phyloP scores from a whole-genome alignment of 2,329 filamentous ascomycete species.

The Aspergillus ustus region DNA sequence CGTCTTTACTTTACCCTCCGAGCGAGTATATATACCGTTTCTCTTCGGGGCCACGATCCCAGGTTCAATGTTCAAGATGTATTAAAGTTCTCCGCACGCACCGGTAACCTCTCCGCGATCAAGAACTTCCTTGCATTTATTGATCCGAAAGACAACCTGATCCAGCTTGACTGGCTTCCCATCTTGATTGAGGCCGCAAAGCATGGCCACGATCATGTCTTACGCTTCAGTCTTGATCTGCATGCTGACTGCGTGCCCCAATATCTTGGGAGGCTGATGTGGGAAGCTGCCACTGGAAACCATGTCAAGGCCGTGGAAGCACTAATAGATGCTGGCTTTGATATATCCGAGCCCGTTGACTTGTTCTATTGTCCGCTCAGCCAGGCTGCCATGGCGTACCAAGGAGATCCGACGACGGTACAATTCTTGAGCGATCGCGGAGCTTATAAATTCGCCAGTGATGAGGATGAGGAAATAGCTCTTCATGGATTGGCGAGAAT shows the following conservation, averaged over 20 bases:
- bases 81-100: not conserved
- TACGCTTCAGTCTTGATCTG: not conserved
- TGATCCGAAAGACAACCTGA: not conserved
- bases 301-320: not conserved
- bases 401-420: not conserved
- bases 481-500: not conserved
- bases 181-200: not conserved
- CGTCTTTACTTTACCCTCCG: not conserved
- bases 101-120: conserved; percentile 1
- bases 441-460: not conserved
- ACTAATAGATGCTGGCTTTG: not conserved
- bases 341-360: not conserved
- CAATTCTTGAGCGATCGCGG: not conserved
- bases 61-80: not conserved
- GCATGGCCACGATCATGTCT: not conserved
- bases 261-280: not conserved
- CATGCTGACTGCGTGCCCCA: not conserved
- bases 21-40: not conserved
- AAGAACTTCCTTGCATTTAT: not conserved
- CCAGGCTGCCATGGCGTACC: not conserved
- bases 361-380: not conserved
- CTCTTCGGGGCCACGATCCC: not conserved
- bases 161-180: not conserved
- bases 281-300: not conserved
- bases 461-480: not conserved